Percentiles rank a stretch among this genome's conserved stretches.
phyloP scores from a whole-genome alignment of 1,139 yeast genomes.

The Suhomyces maxii region DNA sequence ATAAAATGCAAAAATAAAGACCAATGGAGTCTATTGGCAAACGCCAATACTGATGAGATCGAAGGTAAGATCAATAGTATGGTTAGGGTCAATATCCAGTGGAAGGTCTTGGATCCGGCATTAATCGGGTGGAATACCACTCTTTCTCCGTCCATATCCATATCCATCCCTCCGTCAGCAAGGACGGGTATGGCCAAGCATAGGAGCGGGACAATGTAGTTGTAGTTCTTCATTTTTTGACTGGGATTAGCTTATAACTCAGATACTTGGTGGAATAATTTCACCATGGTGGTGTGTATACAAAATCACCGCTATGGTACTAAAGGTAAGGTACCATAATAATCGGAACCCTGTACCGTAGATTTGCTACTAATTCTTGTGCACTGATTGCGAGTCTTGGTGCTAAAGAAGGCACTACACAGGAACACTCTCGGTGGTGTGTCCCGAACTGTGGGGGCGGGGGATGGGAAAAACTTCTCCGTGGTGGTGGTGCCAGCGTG shows the following conservation, averaged over 20 bases:
- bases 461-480: no score
- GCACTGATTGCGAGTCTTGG: no score
- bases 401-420: no score
- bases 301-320: not conserved
- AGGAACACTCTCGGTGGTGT: not conserved
- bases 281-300: not conserved
- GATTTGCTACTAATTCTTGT: no score
- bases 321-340: no score
- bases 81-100: conserved; percentile 56
- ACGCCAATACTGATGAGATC: conserved; percentile 50
- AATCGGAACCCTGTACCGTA: no score
- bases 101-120: conserved; percentile 57
- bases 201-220: not conserved
- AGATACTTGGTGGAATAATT: not conserved
- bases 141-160: conserved; percentile 31
- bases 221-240: not conserved
- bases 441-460: no score
- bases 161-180: conserved; percentile 23
- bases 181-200: not conserved
- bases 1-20: conserved; percentile 49
- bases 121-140: conserved; percentile 47
- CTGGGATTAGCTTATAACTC: not conserved
- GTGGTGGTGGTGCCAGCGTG: no score
- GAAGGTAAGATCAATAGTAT: conserved; percentile 56
- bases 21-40: conserved; percentile 51